phyloP scores from a whole-genome alignment of 139 green algal species.

The Zygnema circumcarinatum region DNA sequence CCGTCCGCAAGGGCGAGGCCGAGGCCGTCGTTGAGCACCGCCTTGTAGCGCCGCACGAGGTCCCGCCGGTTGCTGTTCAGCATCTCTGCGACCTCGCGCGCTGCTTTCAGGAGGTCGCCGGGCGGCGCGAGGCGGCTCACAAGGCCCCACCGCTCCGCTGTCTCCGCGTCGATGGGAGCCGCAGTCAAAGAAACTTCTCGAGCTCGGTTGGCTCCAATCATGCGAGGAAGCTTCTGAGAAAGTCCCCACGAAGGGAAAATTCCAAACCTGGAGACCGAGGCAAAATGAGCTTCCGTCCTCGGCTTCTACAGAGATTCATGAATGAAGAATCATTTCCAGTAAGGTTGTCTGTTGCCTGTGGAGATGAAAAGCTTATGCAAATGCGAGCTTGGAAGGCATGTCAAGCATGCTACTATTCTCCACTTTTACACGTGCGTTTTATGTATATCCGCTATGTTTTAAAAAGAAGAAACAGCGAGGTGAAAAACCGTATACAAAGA shows the following conservation, averaged over 20 bases:
- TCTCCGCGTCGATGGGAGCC: slow-evolving; percentile 38
- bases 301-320: background rate
- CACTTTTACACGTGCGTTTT: too few relatives aligned
- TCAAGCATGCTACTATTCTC: too few relatives aligned
- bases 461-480: too few relatives aligned
- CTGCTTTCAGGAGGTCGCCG: slow-evolving; percentile 40
- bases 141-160: slow-evolving; percentile 54
- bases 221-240: slow-evolving; percentile 64
- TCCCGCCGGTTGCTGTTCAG: slow-evolving; percentile 24
- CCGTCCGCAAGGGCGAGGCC: slow-evolving; percentile 36
- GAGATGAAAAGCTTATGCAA: too few relatives aligned
- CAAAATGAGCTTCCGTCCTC: too few relatives aligned
- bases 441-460: too few relatives aligned
- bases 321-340: background rate
- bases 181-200: slow-evolving; percentile 53
- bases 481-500: too few relatives aligned
- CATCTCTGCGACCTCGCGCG: slow-evolving; percentile 12
- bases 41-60: slow-evolving; percentile 58
- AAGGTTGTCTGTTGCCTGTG: background rate
- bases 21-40: slow-evolving; percentile 60
- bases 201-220: slow-evolving; percentile 60
- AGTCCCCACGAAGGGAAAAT: slow-evolving; percentile 60
- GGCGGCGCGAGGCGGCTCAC: slow-evolving; percentile 44
- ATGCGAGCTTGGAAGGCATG: too few relatives aligned
- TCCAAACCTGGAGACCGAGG: slow-evolving; percentile 22